Evolutionary conservation across 1,284 basidiomycete species (phyloP).

Genomic region (Sanguinoderma infundibulare): DNA sequence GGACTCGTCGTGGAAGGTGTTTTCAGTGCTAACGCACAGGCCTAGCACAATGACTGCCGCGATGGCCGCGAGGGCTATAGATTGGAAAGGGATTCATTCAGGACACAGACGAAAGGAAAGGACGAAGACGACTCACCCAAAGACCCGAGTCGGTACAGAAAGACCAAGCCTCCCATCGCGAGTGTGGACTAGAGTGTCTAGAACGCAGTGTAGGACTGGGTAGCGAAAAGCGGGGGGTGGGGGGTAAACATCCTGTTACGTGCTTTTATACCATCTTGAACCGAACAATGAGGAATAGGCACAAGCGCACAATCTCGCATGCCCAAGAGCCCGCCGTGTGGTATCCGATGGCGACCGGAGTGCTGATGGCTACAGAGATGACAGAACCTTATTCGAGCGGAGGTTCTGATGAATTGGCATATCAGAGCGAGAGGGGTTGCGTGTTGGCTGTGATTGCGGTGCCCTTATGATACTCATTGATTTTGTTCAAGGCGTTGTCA

Average conservation of each 20-base stretch:
- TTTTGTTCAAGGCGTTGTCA: no score
- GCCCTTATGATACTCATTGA: background rate
- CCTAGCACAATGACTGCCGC: background rate
- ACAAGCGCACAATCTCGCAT: background rate
- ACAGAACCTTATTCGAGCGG: background rate
- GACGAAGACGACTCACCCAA: background rate
- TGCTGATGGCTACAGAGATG: background rate
- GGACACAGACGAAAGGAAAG: background rate
- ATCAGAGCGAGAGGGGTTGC: background rate
- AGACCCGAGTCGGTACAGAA: background rate
- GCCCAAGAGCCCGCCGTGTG: background rate
- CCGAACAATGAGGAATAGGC: background rate
- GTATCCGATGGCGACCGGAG: background rate
- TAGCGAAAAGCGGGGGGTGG: background rate
- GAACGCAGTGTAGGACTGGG: background rate
- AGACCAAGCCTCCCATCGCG: background rate
- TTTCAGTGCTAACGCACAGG: background rate
- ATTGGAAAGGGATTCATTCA: background rate
- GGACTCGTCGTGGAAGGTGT: background rate
- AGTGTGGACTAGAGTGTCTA: background rate
- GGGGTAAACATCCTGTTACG: background rate
- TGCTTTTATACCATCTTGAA: background rate
- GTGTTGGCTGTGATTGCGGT: background rate
- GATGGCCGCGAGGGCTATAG: background rate
- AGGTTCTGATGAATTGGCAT: background rate